Evolutionary conservation across 2,329 filamentous ascomycete species (phyloP).

Genomic region (Phyllosticta citriasiana): DNA sequence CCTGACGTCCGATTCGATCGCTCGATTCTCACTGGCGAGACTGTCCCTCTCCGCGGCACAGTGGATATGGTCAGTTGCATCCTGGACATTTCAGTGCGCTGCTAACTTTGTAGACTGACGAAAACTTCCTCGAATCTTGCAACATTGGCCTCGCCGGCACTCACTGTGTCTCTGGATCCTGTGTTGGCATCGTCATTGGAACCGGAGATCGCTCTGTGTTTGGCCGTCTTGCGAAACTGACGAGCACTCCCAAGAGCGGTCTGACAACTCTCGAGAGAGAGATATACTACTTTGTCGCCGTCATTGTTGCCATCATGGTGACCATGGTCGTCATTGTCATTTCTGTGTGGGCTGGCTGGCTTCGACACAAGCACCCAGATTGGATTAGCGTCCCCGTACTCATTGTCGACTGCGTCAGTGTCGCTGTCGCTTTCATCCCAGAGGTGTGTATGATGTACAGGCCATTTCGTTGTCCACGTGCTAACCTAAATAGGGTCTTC

Average conservation of each 20-base stretch:
- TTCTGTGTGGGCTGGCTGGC: conserved; percentile 59
- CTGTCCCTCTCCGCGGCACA: conserved; percentile 52
- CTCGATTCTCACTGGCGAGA: conserved; percentile 63
- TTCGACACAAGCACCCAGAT: conserved; percentile 54
- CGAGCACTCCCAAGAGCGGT: conserved; percentile 56
- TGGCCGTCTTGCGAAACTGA: conserved; percentile 60
- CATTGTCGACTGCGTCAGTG: conserved; percentile 60
- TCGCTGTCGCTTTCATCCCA: conserved; percentile 67
- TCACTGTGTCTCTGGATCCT: conserved; percentile 61
- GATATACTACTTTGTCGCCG: conserved; percentile 59
- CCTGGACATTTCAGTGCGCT: neutral
- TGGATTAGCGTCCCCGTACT: conserved; percentile 65
- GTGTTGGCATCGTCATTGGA: conserved; percentile 57
- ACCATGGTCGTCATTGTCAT: conserved; percentile 55
- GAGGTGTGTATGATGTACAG: conserved; percentile 50
- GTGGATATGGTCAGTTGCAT: conserved; percentile 39
- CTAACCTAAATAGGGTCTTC: conserved; percentile 15
- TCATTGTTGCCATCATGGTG: conserved; percentile 60
- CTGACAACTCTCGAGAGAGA: conserved; percentile 63
- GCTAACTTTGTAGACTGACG: conserved; percentile 34
- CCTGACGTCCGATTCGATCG: conserved; percentile 63
- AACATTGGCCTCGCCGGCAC: conserved; percentile 73
- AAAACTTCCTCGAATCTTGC: conserved; percentile 66
- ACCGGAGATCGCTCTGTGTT: conserved; percentile 67
- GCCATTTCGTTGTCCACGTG: neutral